Conservation (phyloP, 495 filamentous ascomycete genomes). For the Penicillium lagena region DNA sequence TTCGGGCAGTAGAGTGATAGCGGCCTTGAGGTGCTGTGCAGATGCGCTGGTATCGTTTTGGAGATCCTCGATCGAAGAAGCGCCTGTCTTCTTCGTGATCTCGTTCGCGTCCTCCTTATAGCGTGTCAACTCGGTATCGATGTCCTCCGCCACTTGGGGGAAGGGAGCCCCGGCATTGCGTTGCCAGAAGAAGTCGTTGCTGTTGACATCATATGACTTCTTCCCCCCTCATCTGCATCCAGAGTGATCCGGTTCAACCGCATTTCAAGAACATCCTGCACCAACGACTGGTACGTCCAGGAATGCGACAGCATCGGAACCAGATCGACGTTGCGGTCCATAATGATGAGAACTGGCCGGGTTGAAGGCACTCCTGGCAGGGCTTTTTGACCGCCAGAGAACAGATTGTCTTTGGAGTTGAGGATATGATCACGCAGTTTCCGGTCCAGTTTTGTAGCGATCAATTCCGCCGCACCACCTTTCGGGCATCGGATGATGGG, state of each 20-base stretch:
- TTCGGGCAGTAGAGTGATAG: conserved; percentile 88
- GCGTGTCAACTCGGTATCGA: conserved; percentile 82
- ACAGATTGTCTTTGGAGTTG: conserved; percentile 95
- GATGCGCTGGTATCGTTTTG: conserved; percentile 83
- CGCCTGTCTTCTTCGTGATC: conserved; percentile 91
- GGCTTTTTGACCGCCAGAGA: conserved; percentile 51
- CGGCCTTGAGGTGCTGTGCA: conserved; percentile 91
- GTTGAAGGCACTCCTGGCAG: conserved; percentile 58
- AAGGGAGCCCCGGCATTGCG: conserved; percentile 91
- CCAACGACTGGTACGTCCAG: conserved; percentile 96
- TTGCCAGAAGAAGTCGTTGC: conserved; percentile 96
- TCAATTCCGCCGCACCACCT: conserved; percentile 88
- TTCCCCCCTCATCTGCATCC: conserved; percentile 78
- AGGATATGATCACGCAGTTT: conserved; percentile 95
- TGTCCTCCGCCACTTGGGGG: conserved; percentile 94
- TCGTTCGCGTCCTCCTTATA: conserved; percentile 96
- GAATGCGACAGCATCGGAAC: conserved; percentile 99
- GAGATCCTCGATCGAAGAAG: conserved; percentile 86
- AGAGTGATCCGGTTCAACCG: conserved; percentile 95
- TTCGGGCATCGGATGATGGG: conserved; percentile 91
- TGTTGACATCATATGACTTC: conserved; percentile 81
- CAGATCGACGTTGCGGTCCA: conserved; percentile 91
- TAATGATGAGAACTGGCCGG: conserved; percentile 77
- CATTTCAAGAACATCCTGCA: conserved; percentile 92
- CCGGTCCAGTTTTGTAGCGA: conserved; percentile 86